Evolutionary conservation across 345 rosid species (phyloP), one percentile per base, ranked within the genome.

Genomic region (Pistacia integerrima): DNA sequence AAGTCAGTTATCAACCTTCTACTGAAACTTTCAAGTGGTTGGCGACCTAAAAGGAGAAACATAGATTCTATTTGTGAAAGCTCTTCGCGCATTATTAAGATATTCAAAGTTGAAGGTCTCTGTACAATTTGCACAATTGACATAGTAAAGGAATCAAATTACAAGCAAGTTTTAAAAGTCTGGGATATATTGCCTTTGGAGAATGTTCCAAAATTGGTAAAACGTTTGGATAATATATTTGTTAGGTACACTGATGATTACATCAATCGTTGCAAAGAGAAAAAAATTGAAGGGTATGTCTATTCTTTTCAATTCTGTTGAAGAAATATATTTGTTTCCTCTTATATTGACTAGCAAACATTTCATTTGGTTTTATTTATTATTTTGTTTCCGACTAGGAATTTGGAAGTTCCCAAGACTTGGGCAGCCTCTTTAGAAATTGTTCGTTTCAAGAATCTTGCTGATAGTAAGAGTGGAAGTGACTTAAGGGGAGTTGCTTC

Each of bases 151-250:
- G 84, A 83, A 36, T 55, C 4, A 2, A 25, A 18, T 38, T 82
- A 83, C 76, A 74, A 11, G 6, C 91, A 88, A 81, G 79, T 85
- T 46, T 63, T 90, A 75, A 90, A 81, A 82, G 81, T 84, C 25
- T 90, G 91, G 91, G 91, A 90, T 73, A 64, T 90, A 72, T 35
- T 88, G 72, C 86, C 86, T 4, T 62, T 64, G 22, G 86, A 82
- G 69, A 84, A 86, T 64, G 75, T 79, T 55, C 76, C 48, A 2
- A 81, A 75, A 67, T 61, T 84, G 80, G 87, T 71, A 44, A 84
- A 83, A 77, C 84, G 87, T 55, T 80, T 88, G 3, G 88, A 86
- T 70, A 57, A 71, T 44, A 74, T 84, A 14, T 90, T 86, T 74
- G 64, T 30, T 48, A 76, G 64, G 54, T 82, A 78, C 72, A 82